Evolutionary conservation across 306 rosid species (phyloP), one percentile per base, ranked within the genome.

Genomic region (Hippophae rhamnoides): DNA sequence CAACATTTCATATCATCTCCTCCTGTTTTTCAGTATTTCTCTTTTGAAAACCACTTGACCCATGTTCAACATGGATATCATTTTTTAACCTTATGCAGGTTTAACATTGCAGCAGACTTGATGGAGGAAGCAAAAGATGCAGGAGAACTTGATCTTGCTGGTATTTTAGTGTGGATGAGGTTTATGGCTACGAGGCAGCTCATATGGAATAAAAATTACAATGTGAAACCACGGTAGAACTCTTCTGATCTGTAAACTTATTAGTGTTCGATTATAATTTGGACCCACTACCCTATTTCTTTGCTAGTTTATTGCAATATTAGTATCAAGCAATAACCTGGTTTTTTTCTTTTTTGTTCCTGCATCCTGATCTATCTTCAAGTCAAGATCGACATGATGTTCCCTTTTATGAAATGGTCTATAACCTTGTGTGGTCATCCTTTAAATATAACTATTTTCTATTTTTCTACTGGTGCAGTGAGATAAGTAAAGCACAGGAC

Each of bases 141-240:
- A 68, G 96, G 96, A 6, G 78, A 76, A 64, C 66, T 81, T 72
- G 99, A 95, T 62, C 76, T 92, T 62, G 93, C 88, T 0, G 96
- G 85, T 42, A 80, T 92, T 57, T 77, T 92, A 79, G 99, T 92
- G 64, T 92, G 99, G 99, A 85, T 88, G 96, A 83, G 99, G 76
- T 92, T 87, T 77, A 92, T 92, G 99, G 96, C 99, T 52, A 86
- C 88, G 6, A 83, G 99, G 78, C 99, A 92, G 86, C 96, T 88
- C 67, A 73, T 75, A 74, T 92, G 99, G 99, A 92, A 92, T 85
- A 92, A 92, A 85, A 88, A 92, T 72, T 92, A 92, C 81, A 92
- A 92, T 41, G 99, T 92, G 78, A 92, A 92, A 77, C 99, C 99
- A 80, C 95, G 99, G 99, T 92, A 83, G 47, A 52, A 53, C 60